Conservation (phyloP, 371 early-diverging fungal species). For the Mucor sp. region DNA sequence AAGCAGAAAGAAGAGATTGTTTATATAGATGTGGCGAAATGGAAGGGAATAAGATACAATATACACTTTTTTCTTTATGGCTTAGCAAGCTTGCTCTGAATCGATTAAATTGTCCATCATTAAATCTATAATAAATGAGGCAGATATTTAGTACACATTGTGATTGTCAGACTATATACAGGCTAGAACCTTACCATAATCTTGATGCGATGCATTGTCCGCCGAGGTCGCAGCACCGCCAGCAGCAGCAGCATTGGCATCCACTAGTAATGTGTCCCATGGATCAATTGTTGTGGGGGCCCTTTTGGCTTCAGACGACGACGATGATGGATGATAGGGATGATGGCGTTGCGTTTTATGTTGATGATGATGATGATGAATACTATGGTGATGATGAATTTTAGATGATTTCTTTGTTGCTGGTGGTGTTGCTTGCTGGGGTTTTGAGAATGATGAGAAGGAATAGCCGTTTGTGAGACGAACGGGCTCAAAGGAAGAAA, state of each 20-base stretch:
- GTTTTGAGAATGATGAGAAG: constrained; percentile 13
- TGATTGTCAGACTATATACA: not conserved
- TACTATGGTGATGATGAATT: constrained; percentile 8
- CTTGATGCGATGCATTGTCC: not conserved
- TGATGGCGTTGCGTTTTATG: constrained; percentile 19
- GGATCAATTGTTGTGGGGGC: constrained; percentile 15
- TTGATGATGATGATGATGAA: constrained; percentile 1
- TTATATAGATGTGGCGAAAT: not conserved
- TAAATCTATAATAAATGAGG: not conserved
- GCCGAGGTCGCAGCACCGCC: not conserved
- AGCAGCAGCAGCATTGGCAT: not conserved
- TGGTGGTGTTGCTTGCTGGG: not conserved
- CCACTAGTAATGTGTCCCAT: constrained; percentile 24
- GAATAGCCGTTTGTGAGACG: constrained; percentile 22
- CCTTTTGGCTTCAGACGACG: not conserved
- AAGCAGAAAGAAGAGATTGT: not conserved
- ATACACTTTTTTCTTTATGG: not conserved
- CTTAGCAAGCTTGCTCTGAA: constrained; percentile 1
- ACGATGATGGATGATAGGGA: constrained; percentile 16
- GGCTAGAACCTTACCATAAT: constrained; percentile 11
- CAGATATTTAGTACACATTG: not conserved
- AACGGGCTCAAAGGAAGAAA: constrained; percentile 25
- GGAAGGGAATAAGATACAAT: not conserved
- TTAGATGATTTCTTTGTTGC: constrained; percentile 4
- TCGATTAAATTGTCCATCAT: constrained; percentile 1